These are phyloP conservation scores for Millerago galiae DNA, from an alignment of 805 yeast genomes.

Conservation along the genomic window DNA sequence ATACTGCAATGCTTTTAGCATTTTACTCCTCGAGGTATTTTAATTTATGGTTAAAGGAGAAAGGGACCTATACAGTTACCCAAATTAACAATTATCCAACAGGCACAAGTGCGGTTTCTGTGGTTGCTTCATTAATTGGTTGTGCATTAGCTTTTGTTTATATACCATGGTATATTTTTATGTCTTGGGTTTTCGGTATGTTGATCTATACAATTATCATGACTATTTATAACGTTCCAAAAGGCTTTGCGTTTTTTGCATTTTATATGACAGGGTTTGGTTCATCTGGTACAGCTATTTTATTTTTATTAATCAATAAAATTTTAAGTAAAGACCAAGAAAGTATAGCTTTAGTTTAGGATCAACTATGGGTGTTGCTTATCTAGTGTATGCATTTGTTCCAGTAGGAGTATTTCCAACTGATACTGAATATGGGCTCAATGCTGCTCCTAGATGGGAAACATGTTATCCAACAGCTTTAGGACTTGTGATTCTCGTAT, in stretches of 20 bases:
- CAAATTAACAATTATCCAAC: slow-evolving; percentile 7
- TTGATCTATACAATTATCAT: slow-evolving; percentile 43
- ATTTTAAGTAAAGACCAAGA: slow-evolving; percentile 47
- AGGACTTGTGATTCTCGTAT: background rate
- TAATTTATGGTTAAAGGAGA: slow-evolving; percentile 5
- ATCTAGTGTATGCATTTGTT: slow-evolving; percentile 12
- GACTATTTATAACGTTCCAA: slow-evolving; percentile 49
- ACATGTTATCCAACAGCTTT: slow-evolving; percentile 4
- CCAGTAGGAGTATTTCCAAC: slow-evolving; percentile 6
- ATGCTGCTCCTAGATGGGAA: slow-evolving; percentile 7
- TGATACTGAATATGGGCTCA: background rate
- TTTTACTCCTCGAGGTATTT: slow-evolving; percentile 4
- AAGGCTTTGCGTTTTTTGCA: slow-evolving; percentile 52
- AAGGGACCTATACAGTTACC: slow-evolving; percentile 1
- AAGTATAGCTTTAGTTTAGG: slow-evolving; percentile 45
- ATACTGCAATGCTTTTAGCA: slow-evolving; percentile 2
- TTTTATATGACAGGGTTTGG: slow-evolving; percentile 49
- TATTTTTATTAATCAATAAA: slow-evolving; percentile 52
- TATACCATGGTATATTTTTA: slow-evolving; percentile 1
- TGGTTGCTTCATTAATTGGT: slow-evolving; percentile 3
- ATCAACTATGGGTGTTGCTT: slow-evolving; percentile 43
- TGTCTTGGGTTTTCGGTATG: slow-evolving; percentile 2
- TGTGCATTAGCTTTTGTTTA: slow-evolving; percentile 3
- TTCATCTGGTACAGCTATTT: slow-evolving; percentile 53
- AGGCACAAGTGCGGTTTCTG: background rate